phyloP scores from a whole-genome alignment of 768 basidiomycete species.

The Naganishia antarctica region DNA sequence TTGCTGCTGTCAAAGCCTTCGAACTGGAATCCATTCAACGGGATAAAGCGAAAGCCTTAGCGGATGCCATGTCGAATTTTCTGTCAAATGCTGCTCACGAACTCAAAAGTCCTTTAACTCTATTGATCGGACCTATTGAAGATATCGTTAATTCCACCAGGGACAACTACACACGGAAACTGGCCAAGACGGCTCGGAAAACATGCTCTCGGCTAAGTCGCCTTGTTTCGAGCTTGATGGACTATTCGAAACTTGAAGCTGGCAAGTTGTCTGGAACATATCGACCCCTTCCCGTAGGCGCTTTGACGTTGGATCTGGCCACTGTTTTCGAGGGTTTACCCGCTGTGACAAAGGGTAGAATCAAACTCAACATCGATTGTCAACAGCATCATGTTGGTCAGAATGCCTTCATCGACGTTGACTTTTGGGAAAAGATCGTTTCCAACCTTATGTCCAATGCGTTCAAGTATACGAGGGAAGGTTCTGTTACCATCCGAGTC shows the following conservation, averaged over 20 bases:
- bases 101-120: constrained; percentile 40
- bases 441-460: constrained; percentile 39
- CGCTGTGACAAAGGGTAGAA: neutral
- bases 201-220: constrained; percentile 49
- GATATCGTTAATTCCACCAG: constrained; percentile 35
- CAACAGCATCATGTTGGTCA: constrained; percentile 22
- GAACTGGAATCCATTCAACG: constrained; percentile 16
- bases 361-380: constrained; percentile 34
- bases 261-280: constrained; percentile 43
- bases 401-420: constrained; percentile 23
- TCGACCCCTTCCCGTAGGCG: constrained; percentile 44
- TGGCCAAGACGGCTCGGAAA: constrained; percentile 35
- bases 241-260: constrained; percentile 50
- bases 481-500: constrained; percentile 47
- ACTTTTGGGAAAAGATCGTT: constrained; percentile 26
- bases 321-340: constrained; percentile 40
- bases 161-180: constrained; percentile 1
- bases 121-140: constrained; percentile 40
- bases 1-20: constrained; percentile 8
- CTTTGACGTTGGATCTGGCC: constrained; percentile 47
- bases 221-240: constrained; percentile 51
- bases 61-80: constrained; percentile 42
- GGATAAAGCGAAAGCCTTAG: constrained; percentile 31
- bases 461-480: constrained; percentile 48
- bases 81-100: constrained; percentile 45